A percentile compares a stretch with the other conserved stretches of the same genome.
Conservation (phyloP, 2,329 filamentous ascomycete species). For the Xenosphaeropsis pyriputrescens region DNA sequence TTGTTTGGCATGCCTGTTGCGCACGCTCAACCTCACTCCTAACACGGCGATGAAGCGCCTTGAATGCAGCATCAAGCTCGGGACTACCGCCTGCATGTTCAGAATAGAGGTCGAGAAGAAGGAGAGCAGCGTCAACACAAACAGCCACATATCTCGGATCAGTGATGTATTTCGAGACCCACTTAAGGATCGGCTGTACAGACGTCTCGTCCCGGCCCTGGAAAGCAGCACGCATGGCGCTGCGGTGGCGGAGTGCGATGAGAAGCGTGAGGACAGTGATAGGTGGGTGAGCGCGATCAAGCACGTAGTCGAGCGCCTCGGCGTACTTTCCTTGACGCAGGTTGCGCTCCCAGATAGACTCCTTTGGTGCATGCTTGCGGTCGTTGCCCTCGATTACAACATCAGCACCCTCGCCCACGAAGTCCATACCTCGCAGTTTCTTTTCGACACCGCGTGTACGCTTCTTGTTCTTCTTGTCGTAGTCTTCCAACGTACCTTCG, state of each 20-base stretch:
- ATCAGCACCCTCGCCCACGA: constrained; percentile 71
- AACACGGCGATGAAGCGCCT: constrained; percentile 55
- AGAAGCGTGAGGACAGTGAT: constrained; percentile 62
- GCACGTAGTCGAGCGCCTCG: constrained; percentile 64
- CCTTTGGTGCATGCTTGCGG: constrained; percentile 44
- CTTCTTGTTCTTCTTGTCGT: constrained; percentile 61
- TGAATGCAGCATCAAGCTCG: constrained; percentile 58
- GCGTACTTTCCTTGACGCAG: constrained; percentile 67
- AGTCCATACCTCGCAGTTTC: constrained; percentile 56
- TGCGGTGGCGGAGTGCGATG: constrained; percentile 74
- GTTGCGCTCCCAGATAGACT: constrained; percentile 66
- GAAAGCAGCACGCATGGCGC: constrained; percentile 68
- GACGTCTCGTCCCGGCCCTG: constrained; percentile 67
- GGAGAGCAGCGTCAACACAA: constrained; percentile 69
- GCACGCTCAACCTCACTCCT: constrained; percentile 67
- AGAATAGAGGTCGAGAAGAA: constrained; percentile 77
- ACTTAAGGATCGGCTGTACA: constrained; percentile 70
- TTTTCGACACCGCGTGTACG: constrained; percentile 40
- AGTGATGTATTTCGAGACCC: constrained; percentile 67
- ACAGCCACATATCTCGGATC: constrained; percentile 71
- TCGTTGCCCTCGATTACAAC: constrained; percentile 75
- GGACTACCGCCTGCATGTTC: constrained; percentile 61
- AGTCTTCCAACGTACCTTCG: constrained; percentile 61
- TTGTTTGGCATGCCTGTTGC: constrained; percentile 67
- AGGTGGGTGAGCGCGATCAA: constrained; percentile 42